phyloP scores from a whole-genome alignment of 2,329 filamentous ascomycete species.

The Exophiala phaeomuriformis region DNA sequence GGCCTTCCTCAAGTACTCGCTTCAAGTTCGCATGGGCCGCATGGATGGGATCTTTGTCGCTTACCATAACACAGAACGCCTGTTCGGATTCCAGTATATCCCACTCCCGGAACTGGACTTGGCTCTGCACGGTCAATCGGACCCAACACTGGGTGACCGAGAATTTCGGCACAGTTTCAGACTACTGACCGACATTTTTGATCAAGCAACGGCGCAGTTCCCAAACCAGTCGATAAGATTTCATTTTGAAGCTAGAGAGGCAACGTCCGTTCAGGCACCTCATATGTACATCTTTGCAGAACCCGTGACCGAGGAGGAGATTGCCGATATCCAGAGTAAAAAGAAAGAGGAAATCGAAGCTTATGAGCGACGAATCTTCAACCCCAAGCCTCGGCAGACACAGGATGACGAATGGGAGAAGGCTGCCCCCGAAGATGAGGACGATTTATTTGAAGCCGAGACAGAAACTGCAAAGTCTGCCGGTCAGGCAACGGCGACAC shows the following conservation, averaged over 20 bases:
- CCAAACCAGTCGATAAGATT: constrained; percentile 69
- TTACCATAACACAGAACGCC: constrained; percentile 87
- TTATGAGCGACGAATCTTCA: constrained; percentile 52
- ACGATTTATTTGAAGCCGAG: constrained; percentile 4
- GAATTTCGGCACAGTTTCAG: constrained; percentile 79
- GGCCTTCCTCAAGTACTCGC: constrained; percentile 90
- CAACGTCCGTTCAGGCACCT: constrained; percentile 38
- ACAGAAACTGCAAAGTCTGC: constrained; percentile 4
- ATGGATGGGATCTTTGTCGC: constrained; percentile 99
- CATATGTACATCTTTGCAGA: constrained; percentile 88
- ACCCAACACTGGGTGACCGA: constrained; percentile 62
- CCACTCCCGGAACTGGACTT: constrained; percentile 78
- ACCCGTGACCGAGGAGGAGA: constrained; percentile 66
- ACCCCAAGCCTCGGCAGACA: constrained; percentile 32
- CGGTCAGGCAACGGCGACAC: not conserved
- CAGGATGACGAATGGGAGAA: constrained; percentile 24
- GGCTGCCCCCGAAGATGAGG: constrained; percentile 25
- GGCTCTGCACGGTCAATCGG: constrained; percentile 71
- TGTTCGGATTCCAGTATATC: constrained; percentile 97
- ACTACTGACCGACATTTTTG: constrained; percentile 69
- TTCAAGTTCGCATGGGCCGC: constrained; percentile 91
- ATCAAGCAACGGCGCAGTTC: constrained; percentile 66
- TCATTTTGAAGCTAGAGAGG: constrained; percentile 68
- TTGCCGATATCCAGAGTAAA: constrained; percentile 64
- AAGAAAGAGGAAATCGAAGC: constrained; percentile 59